Base-by-base conservation (phyloP, 177 flowering plant genomes). In the Tripterygium wilfordii region DNA sequence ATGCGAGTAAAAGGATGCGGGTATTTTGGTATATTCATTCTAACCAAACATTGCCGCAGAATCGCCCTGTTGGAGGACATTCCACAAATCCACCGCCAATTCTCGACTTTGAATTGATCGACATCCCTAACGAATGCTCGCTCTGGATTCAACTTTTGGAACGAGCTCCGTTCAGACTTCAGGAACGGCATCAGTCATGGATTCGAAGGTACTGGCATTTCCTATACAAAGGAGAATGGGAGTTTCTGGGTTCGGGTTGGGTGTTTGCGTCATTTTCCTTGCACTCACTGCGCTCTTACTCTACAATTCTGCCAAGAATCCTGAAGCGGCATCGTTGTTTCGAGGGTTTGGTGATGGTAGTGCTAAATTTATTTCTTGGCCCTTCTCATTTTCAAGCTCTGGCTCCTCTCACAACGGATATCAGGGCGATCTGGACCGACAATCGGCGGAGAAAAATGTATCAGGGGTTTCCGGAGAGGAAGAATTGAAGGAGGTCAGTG, bases 221-320 rank as follows among this genome's bases (percentile, higher is more conserved):
- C 20, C 70, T 3, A 78, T 75, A 42, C 75, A 64, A 44, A 72
- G 67, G 25, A 71, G 74, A 39, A 80, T 61, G 54, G 66, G 74
- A 6, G 43, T 74, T 58, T 72, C 80, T 49, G 70, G 74, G 24
- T 70, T 74, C 51, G 58, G 74, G 28, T 49, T 78, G 25, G 77
- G 77, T 0, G 26, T 81, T 12, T 56, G 42, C 1, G 64, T 47
- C 49, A 67, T 77, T 22, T 32, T 83, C 15, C 22, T 81, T 29
- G 16, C 75, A 18, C 38, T 81, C 0, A 24, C 61, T 13, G 14
- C 64, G 1, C 22, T 81, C 17, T 51, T 61, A 14, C 42, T 66
- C 32, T 56, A 35, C 28, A 18, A 40, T 27, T 65, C 76, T 2
- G 52, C 65, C 0, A 62, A 60, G 17, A 25, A 21, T 16, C 65